A percentile compares a stretch with the other conserved stretches of the same genome.
Evolutionary conservation across 805 yeast species (phyloP).

Genomic region (Debaryomyces maramus): DNA sequence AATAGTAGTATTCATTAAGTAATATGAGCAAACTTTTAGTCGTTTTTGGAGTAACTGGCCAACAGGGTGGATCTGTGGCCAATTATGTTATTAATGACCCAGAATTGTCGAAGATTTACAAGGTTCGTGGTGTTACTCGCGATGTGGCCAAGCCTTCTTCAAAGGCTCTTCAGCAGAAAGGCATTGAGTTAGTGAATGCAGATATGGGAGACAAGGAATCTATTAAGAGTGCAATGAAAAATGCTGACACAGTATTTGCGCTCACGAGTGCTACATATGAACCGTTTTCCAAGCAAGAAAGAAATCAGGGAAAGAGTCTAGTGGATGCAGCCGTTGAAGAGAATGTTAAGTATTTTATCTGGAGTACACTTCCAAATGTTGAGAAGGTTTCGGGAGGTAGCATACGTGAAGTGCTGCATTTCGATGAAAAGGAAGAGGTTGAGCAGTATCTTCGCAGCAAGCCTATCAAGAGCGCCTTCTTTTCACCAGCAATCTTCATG

Average conservation of each 20-base stretch:
- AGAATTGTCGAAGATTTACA: conserved; percentile 7
- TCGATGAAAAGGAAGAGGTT: conserved; percentile 6
- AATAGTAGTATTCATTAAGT: too few species aligned
- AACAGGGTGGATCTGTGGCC: conserved; percentile 24
- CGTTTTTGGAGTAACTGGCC: conserved; percentile 22
- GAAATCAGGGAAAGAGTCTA: conserved; percentile 7
- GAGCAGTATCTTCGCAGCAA: conserved; percentile 5
- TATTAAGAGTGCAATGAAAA: conserved; percentile 4
- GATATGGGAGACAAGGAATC: conserved; percentile 6
- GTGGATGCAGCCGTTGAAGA: conserved; percentile 7
- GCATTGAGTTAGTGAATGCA: conserved; percentile 13
- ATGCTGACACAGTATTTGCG: conserved; percentile 7
- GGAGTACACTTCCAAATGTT: conserved; percentile 7
- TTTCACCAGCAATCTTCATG: conserved; percentile 7
- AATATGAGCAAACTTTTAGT: conserved; percentile 10
- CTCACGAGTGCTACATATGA: conserved; percentile 3
- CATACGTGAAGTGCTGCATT: neutral
- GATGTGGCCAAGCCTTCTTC: conserved; percentile 6
- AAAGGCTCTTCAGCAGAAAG: conserved; percentile 8
- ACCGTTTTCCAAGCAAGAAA: conserved; percentile 12
- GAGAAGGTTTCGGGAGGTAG: conserved; percentile 3
- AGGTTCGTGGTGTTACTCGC: conserved; percentile 14
- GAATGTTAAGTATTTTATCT: conserved; percentile 7
- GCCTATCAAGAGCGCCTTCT: conserved; percentile 7
- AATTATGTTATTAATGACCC: conserved; percentile 6